Conservation (phyloP, 139 green algal genomes). For the Mesostigma viride region DNA sequence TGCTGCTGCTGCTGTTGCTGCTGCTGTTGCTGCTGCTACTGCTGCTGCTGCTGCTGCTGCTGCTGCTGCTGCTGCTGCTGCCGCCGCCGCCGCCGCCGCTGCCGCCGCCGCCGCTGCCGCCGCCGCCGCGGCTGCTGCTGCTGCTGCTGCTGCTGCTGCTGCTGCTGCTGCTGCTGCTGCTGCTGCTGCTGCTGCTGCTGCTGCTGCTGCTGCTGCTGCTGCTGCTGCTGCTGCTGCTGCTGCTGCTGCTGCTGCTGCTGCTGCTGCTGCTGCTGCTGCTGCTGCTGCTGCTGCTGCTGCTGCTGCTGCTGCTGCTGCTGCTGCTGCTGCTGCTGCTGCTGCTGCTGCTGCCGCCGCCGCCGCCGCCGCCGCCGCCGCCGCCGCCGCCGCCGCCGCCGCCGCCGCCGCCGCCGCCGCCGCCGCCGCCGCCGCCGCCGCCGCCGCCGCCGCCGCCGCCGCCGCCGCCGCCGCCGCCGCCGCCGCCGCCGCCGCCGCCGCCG, state of each 20-base stretch:
- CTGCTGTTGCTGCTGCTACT: background rate
- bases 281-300: background rate
- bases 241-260: conserved; percentile 1
- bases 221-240: background rate
- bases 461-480: too few relatives aligned
- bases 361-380: too few relatives aligned
- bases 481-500: too few relatives aligned
- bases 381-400: too few relatives aligned
- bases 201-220: conserved; percentile 1
- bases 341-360: background rate
- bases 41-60: background rate
- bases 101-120: too few relatives aligned
- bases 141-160: background rate
- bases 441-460: too few relatives aligned
- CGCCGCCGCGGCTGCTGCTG: too few relatives aligned
- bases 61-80: conserved; percentile 1
- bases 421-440: too few relatives aligned
- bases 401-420: too few relatives aligned
- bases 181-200: background rate
- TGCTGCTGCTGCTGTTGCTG: background rate
- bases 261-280: conserved; percentile 1
- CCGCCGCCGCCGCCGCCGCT: background rate
- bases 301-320: conserved; percentile 1
- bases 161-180: background rate
- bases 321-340: conserved; percentile 1